A percentile compares a stretch with the other conserved stretches of the same genome.
Evolutionary conservation across 2,329 filamentous ascomycete genomes (phyloP).

Genomic region (Aurifilum marmelostoma): DNA sequence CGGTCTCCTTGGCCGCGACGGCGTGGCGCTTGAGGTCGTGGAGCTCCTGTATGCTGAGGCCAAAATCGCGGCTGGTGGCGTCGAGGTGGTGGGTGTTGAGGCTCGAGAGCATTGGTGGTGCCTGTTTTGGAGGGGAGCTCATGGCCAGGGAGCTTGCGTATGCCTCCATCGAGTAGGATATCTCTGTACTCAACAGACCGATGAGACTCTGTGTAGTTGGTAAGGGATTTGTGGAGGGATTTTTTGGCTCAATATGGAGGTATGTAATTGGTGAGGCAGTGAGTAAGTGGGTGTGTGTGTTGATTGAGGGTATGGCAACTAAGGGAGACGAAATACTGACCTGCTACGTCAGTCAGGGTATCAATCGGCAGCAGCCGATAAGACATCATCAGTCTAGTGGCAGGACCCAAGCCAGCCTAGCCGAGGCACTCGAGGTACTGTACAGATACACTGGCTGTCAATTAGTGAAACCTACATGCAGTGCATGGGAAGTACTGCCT

Average conservation of each 20-base stretch:
- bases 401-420: not conserved
- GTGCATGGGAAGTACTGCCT: not conserved
- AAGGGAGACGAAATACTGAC: not conserved
- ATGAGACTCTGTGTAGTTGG: not conserved
- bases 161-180: not conserved
- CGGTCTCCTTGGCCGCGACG: slow-evolving; percentile 71
- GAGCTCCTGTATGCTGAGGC: slow-evolving; percentile 67
- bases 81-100: slow-evolving; percentile 33
- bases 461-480: not conserved
- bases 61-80: slow-evolving; percentile 43
- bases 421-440: not conserved
- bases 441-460: not conserved
- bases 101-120: slow-evolving; percentile 33
- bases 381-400: not conserved
- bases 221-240: not conserved
- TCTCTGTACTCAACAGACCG: too few relatives aligned
- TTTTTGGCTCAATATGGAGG: not conserved
- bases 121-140: slow-evolving; percentile 13
- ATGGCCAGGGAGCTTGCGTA: slow-evolving; percentile 20
- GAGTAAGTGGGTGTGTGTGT: too few relatives aligned
- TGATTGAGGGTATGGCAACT: too few relatives aligned
- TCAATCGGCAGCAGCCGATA: not conserved
- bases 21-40: slow-evolving; percentile 63
- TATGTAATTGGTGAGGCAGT: not conserved
- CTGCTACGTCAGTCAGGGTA: not conserved